A percentile compares a stretch with the other conserved stretches of the same genome.
phyloP scores from a whole-genome alignment of 1,284 basidiomycete species.

The Trametes sp. region DNA sequence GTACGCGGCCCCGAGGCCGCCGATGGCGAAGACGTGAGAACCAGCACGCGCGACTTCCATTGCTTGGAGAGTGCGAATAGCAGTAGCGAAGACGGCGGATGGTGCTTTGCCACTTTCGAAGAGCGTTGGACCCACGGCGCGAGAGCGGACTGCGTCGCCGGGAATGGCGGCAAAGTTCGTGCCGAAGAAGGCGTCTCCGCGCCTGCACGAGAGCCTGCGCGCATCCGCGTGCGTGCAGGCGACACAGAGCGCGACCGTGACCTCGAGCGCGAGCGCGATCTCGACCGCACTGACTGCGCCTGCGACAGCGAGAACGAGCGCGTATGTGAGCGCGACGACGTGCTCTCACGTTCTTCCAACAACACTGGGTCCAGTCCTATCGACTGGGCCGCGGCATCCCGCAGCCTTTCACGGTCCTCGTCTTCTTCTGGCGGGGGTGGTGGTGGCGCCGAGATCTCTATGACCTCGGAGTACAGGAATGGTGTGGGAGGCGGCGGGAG shows the following conservation, averaged over 20 bases:
- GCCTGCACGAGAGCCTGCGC: slow-evolving; percentile 24
- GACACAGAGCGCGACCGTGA: slow-evolving; percentile 24
- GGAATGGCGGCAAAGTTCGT: slow-evolving; percentile 62
- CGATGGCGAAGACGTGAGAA: slow-evolving; percentile 57
- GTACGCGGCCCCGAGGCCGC: slow-evolving; percentile 42
- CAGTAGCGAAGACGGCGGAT: slow-evolving; percentile 69
- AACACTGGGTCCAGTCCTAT: slow-evolving; percentile 63
- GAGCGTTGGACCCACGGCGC: slow-evolving; percentile 57
- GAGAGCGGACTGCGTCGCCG: slow-evolving; percentile 58
- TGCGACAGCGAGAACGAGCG: slow-evolving; percentile 30
- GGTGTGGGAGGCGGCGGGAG: slow-evolving; percentile 35
- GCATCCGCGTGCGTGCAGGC: slow-evolving; percentile 26
- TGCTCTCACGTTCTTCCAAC: slow-evolving; percentile 39
- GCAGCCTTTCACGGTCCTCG: slow-evolving; percentile 73
- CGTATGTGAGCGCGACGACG: slow-evolving; percentile 26
- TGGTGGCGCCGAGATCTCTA: slow-evolving; percentile 69
- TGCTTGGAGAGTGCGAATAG: slow-evolving; percentile 74
- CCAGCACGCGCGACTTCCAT: slow-evolving; percentile 72
- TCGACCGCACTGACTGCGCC: slow-evolving; percentile 31
- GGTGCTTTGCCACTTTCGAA: slow-evolving; percentile 67
- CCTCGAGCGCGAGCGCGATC: slow-evolving; percentile 30
- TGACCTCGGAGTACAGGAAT: slow-evolving; percentile 68
- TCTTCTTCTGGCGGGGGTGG: slow-evolving; percentile 60
- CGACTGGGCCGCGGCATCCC: slow-evolving; percentile 77
- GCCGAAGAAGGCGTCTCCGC: slow-evolving; percentile 36